Base-by-base conservation (phyloP, 129 eudicot species). In the Erigeron canadensis region DNA sequence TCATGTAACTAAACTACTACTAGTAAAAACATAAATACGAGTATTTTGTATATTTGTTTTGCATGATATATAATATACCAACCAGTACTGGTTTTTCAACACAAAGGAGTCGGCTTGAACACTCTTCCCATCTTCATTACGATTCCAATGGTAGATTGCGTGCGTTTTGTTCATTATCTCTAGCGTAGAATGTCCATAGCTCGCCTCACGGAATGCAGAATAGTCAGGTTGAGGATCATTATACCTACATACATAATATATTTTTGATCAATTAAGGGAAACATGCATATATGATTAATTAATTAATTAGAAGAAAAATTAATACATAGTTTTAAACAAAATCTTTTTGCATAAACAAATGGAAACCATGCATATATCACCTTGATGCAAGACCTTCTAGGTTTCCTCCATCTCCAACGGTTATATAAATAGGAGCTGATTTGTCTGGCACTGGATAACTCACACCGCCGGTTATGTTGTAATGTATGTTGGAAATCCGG, bases 331-430 rank as follows among this genome's bases (percentile, higher is more conserved):
- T 5, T 43, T 43, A 10, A 43, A 43, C 9, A 5, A 43, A 10
- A 59, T 18, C 9, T 16, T 55, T n/a, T 55, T n/a, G 6, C 11
- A 6, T 8, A 55, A 18, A 8, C 5, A 15, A 19, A 55, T 56
- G 62, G 7, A 10, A 34, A 23, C 3, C 16, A 61, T 28, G 3
- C 3, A 28, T 28, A 28, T 28, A n/a, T 65, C 53, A 89, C 96
- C 75, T 83, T 51, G 69, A 80, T 58, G 94, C 93, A 76, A 89
- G 90, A 53, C 96, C 96, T 79, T 87, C 96, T 55, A 77, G 80
- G 77, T 89, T 89, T 75, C 96, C 96, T 45, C 96, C 96, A 83
- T 89, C 96, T 46, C 96, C 96, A 13, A 89, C 85, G 69, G 86
- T 89, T 69, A 89, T 84, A 74, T 89, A 89, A 44, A 89, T 74